Evolutionary conservation across 2,329 filamentous ascomycete species (phyloP).

Genomic region (Sordariomycetes sp.): DNA sequence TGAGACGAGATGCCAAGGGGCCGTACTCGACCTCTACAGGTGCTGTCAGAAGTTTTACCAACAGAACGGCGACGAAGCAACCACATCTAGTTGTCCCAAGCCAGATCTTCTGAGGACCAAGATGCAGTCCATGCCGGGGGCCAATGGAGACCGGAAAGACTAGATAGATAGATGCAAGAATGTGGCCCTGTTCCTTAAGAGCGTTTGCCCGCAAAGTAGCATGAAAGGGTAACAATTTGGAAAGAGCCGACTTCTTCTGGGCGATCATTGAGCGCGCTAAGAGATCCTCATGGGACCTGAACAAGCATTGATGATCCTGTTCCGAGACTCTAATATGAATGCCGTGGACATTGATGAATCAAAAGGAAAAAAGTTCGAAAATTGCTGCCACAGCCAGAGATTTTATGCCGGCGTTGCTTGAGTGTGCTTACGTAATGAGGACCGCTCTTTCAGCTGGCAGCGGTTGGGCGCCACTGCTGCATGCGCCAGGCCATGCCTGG

Average conservation of each 20-base stretch:
- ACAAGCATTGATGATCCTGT: conserved; percentile 83
- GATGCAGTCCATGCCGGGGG: background rate
- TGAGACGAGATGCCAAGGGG: conserved; percentile 67
- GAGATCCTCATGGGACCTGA: conserved; percentile 76
- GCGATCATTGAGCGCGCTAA: conserved; percentile 96
- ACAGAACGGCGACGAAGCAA: conserved; percentile 64
- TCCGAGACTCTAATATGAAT: conserved; percentile 99
- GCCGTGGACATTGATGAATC: conserved; percentile 60
- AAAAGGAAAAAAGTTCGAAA: conserved; percentile 28
- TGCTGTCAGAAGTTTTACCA: conserved; percentile 89
- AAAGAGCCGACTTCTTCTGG: conserved; percentile 70
- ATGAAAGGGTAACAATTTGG: conserved; percentile 52
- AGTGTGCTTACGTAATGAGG: background rate
- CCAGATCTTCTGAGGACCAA: conserved; percentile 55
- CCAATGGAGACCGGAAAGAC: background rate
- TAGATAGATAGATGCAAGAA: background rate
- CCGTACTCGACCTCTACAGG: conserved; percentile 81
- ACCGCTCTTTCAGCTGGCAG: background rate
- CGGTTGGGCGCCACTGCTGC: background rate
- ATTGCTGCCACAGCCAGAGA: background rate
- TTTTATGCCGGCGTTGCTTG: background rate
- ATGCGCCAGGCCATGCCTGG: background rate
- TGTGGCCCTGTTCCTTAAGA: conserved; percentile 10
- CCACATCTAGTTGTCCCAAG: conserved; percentile 77
- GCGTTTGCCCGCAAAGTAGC: conserved; percentile 32